Evolutionary conservation across 2,329 filamentous ascomycete species (phyloP), one percentile per base, ranked within the genome.

Genomic region (Penicillium sp.): DNA sequence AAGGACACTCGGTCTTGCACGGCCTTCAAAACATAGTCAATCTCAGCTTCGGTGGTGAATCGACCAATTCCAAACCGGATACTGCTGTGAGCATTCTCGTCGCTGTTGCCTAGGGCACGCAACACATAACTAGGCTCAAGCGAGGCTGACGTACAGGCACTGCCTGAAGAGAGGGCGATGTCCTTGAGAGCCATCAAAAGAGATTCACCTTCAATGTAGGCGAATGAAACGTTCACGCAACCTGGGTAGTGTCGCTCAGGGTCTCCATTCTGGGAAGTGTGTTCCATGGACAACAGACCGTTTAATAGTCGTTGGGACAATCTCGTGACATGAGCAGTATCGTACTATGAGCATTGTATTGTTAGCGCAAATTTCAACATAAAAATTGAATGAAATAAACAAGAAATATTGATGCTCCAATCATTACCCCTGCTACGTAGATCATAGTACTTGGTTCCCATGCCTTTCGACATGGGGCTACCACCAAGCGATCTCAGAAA

Each of bases 151-250:
- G 94, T 99, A 77, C 94, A 99, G 5, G 94, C 94, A 68, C 91
- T 97, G 57, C 94, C 94, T 0, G 94, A 99, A 6, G 93, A 97
- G 35, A 99, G 79, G 0, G 94, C 94, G 74, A 99, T 97, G 65
- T 99, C 94, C 77, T 99, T 99, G 47, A 99, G 79, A 0, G 94
- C 94, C 94, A 99, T 99, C 61, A 99, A 82, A 1, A 99, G 86
- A 2, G 94, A 97, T 76, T 99, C 94, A 64, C 94, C 94, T 76
- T 99, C 94, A 4, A 99, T 91, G 68, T 99, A 99, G 33, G 94
- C 93, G 69, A 99, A 99, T 0, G 94, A 99, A 11, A 99, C 89
- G 73, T 99, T 99, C 60, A 99, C 93, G 66, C 94, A 99, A 61
- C 94, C 94, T 1, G 94, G 91, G 71, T 99, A 99, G 74, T 95